Percentiles rank a stretch among this genome's conserved stretches.
phyloP scores from a whole-genome alignment of 1,139 yeast species.

The Suhomyces anneliseae region DNA sequence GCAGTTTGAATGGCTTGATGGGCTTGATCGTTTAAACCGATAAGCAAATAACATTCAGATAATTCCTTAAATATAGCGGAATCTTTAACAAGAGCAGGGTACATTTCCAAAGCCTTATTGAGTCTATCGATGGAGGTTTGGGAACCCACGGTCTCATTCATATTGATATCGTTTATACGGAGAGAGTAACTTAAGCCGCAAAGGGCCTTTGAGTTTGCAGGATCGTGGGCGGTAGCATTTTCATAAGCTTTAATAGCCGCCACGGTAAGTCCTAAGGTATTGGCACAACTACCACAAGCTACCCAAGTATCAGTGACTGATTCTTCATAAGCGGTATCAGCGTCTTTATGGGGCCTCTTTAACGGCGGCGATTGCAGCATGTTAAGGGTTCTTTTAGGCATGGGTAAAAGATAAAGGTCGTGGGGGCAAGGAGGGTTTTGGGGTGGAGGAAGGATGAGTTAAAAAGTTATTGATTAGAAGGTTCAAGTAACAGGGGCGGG shows the following conservation, averaged over 20 bases:
- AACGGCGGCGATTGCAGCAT: conserved; percentile 11
- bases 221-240: conserved; percentile 45
- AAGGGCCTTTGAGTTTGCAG: conserved; percentile 41
- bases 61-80: conserved; percentile 46
- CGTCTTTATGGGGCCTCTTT: conserved; percentile 10
- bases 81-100: conserved; percentile 34
- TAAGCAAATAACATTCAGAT: conserved; percentile 48
- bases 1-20: conserved; percentile 50
- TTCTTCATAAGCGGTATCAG: conserved; percentile 16
- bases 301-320: conserved; percentile 49
- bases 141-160: conserved; percentile 41
- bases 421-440: too few species aligned
- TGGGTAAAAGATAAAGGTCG: neutral
- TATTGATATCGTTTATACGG: conserved; percentile 36
- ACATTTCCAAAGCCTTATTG: conserved; percentile 36
- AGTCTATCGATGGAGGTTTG: conserved; percentile 46
- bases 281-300: conserved; percentile 52
- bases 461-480: too few species aligned
- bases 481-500: too few species aligned
- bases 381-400: conserved; percentile 12
- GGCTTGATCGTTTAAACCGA: conserved; percentile 52
- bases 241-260: conserved; percentile 49
- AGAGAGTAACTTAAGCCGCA: conserved; percentile 44
- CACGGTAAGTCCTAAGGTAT: conserved; percentile 38
- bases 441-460: too few species aligned